Evolutionary conservation across 306 rosid genomes (phyloP).

Genomic region (Casuarina equisetifolia): DNA sequence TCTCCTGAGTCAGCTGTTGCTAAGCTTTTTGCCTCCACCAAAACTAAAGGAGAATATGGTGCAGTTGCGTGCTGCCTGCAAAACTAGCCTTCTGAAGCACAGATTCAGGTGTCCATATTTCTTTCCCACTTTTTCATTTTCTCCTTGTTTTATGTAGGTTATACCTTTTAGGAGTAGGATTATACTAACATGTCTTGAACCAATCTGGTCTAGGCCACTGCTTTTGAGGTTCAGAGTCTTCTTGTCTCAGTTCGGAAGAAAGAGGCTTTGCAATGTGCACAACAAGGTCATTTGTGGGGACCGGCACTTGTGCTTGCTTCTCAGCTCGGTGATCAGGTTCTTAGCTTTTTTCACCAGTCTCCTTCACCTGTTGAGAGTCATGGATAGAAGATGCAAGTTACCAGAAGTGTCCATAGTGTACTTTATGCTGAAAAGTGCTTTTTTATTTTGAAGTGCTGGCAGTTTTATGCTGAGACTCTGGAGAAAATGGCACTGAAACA

Average conservation of each 20-base stretch:
- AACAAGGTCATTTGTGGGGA: conserved; percentile 97
- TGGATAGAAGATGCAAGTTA: neutral
- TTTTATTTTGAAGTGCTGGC: conserved; percentile 18
- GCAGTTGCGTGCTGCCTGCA: conserved; percentile 62
- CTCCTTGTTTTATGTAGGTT: conserved; percentile 9
- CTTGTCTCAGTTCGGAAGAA: conserved; percentile 83
- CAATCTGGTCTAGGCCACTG: conserved; percentile 55
- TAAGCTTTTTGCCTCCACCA: conserved; percentile 73
- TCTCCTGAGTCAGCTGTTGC: conserved; percentile 80
- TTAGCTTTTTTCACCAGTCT: conserved; percentile 3
- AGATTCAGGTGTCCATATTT: conserved; percentile 51
- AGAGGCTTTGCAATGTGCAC: conserved; percentile 88
- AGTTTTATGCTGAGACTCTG: conserved; percentile 88
- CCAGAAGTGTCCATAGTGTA: neutral
- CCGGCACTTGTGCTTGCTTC: conserved; percentile 95
- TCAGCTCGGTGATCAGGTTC: conserved; percentile 88
- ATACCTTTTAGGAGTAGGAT: neutral
- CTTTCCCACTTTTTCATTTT: neutral
- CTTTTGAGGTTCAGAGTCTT: conserved; percentile 83
- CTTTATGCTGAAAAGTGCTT: neutral
- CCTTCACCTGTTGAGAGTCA: neutral
- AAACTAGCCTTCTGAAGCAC: conserved; percentile 73
- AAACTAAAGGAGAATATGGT: conserved; percentile 51
- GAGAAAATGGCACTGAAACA: conserved; percentile 88
- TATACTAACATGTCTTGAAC: conserved; percentile 16